phyloP scores from a whole-genome alignment of 495 filamentous ascomycete species.

The Tetracladium setigerum region DNA sequence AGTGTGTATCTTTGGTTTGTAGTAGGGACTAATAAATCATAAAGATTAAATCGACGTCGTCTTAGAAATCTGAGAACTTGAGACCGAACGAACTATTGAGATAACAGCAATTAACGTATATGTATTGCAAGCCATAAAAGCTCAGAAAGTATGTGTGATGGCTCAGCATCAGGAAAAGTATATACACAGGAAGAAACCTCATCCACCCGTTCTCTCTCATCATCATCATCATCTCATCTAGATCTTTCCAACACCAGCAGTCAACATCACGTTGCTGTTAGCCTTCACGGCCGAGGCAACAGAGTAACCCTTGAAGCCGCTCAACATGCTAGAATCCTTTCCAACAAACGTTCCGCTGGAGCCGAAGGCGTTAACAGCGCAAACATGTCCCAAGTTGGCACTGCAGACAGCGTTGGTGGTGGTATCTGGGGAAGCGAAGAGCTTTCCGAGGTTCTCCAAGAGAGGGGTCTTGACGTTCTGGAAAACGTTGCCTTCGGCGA shows the following conservation, averaged over 20 bases:
- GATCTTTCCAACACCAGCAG: conserved; percentile 8
- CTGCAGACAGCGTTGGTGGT: conserved; percentile 32
- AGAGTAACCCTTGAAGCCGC: neutral
- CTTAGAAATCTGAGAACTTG: too few relatives aligned
- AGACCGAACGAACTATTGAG: neutral
- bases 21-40: too few relatives aligned
- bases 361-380: conserved; percentile 39
- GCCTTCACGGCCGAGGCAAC: neutral
- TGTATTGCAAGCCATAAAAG: neutral
- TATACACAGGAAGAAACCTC: too few relatives aligned
- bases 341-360: conserved; percentile 24
- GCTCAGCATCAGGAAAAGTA: neutral
- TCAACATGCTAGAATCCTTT: conserved; percentile 8
- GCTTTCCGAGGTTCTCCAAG: conserved; percentile 23
- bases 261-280: neutral
- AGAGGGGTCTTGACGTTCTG: conserved; percentile 33
- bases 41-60: too few relatives aligned
- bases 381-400: conserved; percentile 34
- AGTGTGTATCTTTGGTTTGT: too few relatives aligned
- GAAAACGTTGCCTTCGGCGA: conserved; percentile 52
- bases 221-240: neutral
- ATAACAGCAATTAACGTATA: too few relatives aligned
- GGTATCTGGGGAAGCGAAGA: conserved; percentile 29
- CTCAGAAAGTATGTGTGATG: neutral
- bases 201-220: too few relatives aligned